Conservation (phyloP, 73 alveolate species). For the Blepharisma japonicum region DNA sequence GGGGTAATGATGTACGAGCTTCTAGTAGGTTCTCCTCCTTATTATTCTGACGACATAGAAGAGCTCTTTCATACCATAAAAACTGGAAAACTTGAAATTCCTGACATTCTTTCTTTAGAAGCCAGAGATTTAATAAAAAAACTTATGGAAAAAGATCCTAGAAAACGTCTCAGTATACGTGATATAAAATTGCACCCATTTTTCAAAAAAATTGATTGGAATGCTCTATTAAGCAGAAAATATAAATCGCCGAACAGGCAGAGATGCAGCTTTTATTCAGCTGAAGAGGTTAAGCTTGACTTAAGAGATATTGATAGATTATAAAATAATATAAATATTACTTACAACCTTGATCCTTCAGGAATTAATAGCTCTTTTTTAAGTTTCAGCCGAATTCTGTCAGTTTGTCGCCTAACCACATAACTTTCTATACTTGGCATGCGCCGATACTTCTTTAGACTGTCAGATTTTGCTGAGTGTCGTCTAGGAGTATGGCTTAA, state of each 20-base stretch:
- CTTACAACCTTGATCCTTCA: no score
- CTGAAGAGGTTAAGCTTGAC: no score
- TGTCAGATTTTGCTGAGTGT: no score
- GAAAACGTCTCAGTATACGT: neutral
- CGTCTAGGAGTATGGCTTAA: no score
- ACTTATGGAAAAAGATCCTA: neutral
- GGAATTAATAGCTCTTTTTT: no score
- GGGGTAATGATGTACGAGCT: constrained; percentile 70
- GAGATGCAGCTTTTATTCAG: no score
- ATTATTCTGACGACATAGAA: constrained; percentile 55
- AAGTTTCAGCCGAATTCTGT: no score
- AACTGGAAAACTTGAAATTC: constrained; percentile 73
- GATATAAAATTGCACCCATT: constrained; percentile 25
- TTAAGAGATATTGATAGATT: no score
- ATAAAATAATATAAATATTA: no score
- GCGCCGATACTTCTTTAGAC: no score
- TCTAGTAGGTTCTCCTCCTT: constrained; percentile 82
- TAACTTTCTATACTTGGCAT: no score
- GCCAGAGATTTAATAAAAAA: constrained; percentile 68
- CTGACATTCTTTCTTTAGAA: constrained; percentile 63
- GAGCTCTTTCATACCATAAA: constrained; percentile 49
- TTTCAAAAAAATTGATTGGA: constrained; percentile 29
- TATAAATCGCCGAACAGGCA: neutral
- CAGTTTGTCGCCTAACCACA: no score
- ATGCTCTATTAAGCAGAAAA: neutral